A percentile compares a stretch with the other conserved stretches of the same genome.
These are phyloP conservation scores for Dryas integrifolia DNA, from an alignment of 331 rosid genomes.

Conservation along the genomic window DNA sequence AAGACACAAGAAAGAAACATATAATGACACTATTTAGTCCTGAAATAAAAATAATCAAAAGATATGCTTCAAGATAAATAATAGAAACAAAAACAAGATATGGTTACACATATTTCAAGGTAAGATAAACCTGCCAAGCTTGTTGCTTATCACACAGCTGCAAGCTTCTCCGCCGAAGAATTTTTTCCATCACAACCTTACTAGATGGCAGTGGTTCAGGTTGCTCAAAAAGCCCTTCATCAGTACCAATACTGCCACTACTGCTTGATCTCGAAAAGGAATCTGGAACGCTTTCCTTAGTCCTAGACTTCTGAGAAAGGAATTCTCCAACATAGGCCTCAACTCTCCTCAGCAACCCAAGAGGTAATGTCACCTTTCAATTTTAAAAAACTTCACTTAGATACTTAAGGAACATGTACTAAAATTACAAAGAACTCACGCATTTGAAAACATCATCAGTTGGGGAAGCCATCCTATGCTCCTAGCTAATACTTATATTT, in stretches of 20 bases:
- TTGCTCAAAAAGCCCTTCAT: constrained; percentile 85
- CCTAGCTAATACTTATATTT: not conserved
- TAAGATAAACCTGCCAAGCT: constrained; percentile 73
- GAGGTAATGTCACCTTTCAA: constrained; percentile 74
- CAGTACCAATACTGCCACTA: constrained; percentile 60
- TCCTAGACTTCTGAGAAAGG: constrained; percentile 59
- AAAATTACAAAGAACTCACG: not conserved
- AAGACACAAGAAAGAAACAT: no score
- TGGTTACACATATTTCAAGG: not conserved
- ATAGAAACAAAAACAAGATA: not conserved
- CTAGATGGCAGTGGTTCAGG: constrained; percentile 64
- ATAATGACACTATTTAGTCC: not conserved
- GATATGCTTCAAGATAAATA: not conserved
- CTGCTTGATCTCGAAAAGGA: constrained; percentile 67
- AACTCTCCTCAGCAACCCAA: constrained; percentile 54
- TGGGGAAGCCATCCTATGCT: not conserved
- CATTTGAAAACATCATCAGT: not conserved
- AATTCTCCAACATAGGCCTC: constrained; percentile 57
- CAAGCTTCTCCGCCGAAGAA: constrained; percentile 52
- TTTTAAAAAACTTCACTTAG: constrained; percentile 35
- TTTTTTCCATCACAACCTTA: constrained; percentile 57
- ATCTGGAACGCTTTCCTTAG: constrained; percentile 48
- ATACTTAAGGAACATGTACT: constrained; percentile 13
- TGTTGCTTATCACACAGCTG: constrained; percentile 67
- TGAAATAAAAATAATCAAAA: not conserved